A percentile compares a stretch with the other conserved stretches of the same genome.
Evolutionary conservation across 2,329 filamentous ascomycete species (phyloP).

Genomic region (Parasarocladium wereldwijsianum): DNA sequence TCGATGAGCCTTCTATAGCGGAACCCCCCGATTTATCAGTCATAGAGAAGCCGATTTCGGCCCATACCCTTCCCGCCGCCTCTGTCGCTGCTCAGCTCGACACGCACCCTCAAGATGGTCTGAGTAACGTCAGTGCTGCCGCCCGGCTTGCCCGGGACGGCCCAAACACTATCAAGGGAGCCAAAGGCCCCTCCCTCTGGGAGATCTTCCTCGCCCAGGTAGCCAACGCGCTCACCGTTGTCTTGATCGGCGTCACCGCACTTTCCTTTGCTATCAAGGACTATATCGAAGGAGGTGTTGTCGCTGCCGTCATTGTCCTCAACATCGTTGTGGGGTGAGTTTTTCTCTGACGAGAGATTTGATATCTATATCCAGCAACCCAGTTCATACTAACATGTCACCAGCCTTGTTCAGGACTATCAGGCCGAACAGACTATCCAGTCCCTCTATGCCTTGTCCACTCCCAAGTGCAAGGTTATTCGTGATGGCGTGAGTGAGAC

Average conservation of each 20-base stretch:
- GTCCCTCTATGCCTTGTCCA: slow-evolving; percentile 41
- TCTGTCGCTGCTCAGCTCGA: slow-evolving; percentile 21
- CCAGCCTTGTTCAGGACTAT: slow-evolving; percentile 43
- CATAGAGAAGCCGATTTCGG: slow-evolving; percentile 20
- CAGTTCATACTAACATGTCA: slow-evolving; percentile 14
- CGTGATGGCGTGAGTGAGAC: slow-evolving; percentile 35
- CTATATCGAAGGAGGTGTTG: slow-evolving; percentile 48
- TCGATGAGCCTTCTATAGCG: slow-evolving; percentile 25
- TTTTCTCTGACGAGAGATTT: slow-evolving; percentile 7
- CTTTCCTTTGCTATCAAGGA: slow-evolving; percentile 51
- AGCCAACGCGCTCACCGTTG: slow-evolving; percentile 61
- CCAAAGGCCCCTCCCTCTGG: slow-evolving; percentile 58
- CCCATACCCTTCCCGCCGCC: slow-evolving; percentile 21
- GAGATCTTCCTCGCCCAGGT: slow-evolving; percentile 65
- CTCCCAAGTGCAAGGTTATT: slow-evolving; percentile 44
- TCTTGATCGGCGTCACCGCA: slow-evolving; percentile 62
- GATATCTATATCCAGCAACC: slow-evolving; percentile 11
- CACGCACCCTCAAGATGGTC: slow-evolving; percentile 39
- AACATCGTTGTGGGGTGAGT: slow-evolving; percentile 52
- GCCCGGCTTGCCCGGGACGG: slow-evolving; percentile 52
- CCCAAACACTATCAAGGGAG: slow-evolving; percentile 55
- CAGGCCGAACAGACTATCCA: slow-evolving; percentile 48
- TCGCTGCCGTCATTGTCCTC: slow-evolving; percentile 48
- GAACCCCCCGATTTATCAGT: slow-evolving; percentile 16
- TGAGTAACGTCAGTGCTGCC: slow-evolving; percentile 47